Percentiles rank a stretch among this genome's conserved stretches.
phyloP scores from a whole-genome alignment of 1,284 basidiomycete genomes.

The Ceratobasidium sp. region DNA sequence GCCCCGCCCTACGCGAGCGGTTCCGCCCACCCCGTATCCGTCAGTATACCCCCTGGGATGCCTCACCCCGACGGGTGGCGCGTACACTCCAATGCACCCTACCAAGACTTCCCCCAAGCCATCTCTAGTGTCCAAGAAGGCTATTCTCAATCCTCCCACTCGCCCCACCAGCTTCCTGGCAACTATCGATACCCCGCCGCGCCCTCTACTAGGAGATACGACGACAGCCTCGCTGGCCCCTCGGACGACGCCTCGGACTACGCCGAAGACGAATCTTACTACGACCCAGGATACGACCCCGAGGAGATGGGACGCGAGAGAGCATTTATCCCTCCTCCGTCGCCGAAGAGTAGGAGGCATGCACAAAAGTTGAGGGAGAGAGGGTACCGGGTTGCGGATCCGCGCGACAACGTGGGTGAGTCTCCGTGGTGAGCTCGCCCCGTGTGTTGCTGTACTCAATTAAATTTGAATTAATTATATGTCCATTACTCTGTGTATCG shows the following conservation, averaged over 20 bases:
- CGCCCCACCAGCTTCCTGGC: background rate
- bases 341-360: slow-evolving; percentile 10
- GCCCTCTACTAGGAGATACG: background rate
- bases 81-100: slow-evolving; percentile 5
- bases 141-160: background rate
- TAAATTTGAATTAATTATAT: no score
- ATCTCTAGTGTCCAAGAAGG: background rate
- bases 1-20: slow-evolving; percentile 31
- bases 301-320: background rate
- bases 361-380: slow-evolving; percentile 22
- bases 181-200: background rate
- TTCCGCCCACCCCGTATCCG: slow-evolving; percentile 20
- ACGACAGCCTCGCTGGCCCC: background rate
- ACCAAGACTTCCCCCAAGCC: background rate
- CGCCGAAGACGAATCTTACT: background rate
- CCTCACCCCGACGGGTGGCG: slow-evolving; percentile 24
- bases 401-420: slow-evolving; percentile 30
- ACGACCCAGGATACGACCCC: background rate
- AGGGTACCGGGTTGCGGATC: slow-evolving; percentile 33
- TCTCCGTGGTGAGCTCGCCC: slow-evolving; percentile 40
- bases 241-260: slow-evolving; percentile 20
- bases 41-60: slow-evolving; percentile 10
- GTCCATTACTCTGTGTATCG: no score
- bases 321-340: slow-evolving; percentile 20
- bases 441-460: background rate